These are phyloP conservation scores for Fremontodendron californicum DNA, from an alignment of 345 rosid genomes.

Conservation along the genomic window DNA sequence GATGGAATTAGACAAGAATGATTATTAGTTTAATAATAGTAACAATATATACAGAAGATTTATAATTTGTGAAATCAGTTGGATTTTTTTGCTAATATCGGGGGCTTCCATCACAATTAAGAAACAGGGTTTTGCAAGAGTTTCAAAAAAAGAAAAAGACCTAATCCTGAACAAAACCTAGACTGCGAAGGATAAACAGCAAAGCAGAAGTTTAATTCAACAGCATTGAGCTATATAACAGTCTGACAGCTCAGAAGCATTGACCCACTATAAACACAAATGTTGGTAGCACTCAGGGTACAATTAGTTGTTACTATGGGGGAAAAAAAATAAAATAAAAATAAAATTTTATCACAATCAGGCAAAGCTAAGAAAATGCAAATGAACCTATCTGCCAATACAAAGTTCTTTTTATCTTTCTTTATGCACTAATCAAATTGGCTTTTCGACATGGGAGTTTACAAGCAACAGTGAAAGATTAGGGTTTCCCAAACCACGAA, in stretches of 20 bases:
- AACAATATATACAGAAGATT: not conserved
- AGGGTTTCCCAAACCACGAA: not conserved
- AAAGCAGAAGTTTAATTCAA: not conserved
- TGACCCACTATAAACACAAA: not conserved
- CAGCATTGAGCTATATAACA: not conserved
- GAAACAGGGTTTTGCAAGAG: too few species aligned
- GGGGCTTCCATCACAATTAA: too few species aligned
- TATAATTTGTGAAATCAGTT: too few species aligned
- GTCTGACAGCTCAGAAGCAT: not conserved
- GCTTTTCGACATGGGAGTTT: not conserved
- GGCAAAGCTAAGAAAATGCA: not conserved
- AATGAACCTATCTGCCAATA: not conserved
- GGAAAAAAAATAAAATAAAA: not conserved
- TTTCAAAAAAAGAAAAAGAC: too few species aligned
- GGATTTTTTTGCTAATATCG: too few species aligned
- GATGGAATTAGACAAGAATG: too few species aligned
- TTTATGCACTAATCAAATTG: not conserved
- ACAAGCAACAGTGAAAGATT: not conserved
- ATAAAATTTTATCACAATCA: not conserved
- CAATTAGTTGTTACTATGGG: not conserved
- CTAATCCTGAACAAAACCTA: not conserved
- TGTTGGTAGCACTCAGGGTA: not conserved
- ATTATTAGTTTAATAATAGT: too few species aligned
- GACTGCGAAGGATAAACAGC: not conserved
- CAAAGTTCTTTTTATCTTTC: not conserved